Percentiles rank a stretch among this genome's conserved stretches.
Evolutionary conservation across 768 basidiomycete species (phyloP).

Genomic region (Leccinum uliginosum): DNA sequence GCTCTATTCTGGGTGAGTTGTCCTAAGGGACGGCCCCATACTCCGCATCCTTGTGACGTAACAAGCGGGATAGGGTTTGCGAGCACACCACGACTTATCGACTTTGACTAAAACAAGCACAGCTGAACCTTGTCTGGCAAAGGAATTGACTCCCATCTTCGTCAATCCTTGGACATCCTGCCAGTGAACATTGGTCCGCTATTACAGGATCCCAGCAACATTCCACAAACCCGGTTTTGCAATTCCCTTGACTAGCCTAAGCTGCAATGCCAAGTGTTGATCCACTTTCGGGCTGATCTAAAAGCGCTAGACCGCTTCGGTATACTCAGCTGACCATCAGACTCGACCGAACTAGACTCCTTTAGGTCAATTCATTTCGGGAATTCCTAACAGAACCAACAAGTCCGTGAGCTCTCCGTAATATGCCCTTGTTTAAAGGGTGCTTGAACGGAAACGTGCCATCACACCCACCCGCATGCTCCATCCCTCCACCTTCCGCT

Average conservation of each 20-base stretch:
- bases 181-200: background rate
- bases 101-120: background rate
- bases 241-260: background rate
- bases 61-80: background rate
- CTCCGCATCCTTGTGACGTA: background rate
- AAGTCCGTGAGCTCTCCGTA: background rate
- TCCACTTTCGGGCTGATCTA: background rate
- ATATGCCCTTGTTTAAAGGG: slow-evolving; percentile 15
- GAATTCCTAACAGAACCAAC: background rate
- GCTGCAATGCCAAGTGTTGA: too few relatives aligned
- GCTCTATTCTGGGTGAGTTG: background rate
- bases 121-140: background rate
- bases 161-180: background rate
- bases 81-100: background rate
- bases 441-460: background rate
- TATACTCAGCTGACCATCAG: background rate
- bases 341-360: background rate
- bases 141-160: background rate
- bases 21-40: too few relatives aligned
- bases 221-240: background rate
- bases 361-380: slow-evolving; percentile 12
- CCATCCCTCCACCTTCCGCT: background rate
- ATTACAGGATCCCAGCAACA: background rate
- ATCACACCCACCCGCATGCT: background rate
- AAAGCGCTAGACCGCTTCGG: background rate